Evolutionary conservation across 1,284 basidiomycete species (phyloP), one percentile per base, ranked within the genome.

Genomic region (Serendipita sp.): DNA sequence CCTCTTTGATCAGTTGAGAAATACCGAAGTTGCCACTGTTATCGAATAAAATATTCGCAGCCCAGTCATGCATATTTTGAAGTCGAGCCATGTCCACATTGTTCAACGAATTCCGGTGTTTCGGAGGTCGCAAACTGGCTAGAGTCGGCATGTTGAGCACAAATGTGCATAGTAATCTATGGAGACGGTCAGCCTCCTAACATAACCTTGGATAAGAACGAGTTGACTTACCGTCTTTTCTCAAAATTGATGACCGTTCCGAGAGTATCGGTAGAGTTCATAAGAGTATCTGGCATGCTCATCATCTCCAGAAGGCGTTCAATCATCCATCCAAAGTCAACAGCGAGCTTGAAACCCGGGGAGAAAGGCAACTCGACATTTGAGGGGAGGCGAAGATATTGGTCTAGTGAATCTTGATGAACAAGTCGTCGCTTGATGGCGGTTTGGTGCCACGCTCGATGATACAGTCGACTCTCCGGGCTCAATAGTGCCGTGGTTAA

Each of bases 271-370:
- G 74, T 70, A 2, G 75, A 69, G 13, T 80, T 76, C 60, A 83
- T 79, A n/a, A 87, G 71, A n/a, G 82, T 76, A 69, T 91, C 87
- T 2, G 85, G 82, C 63, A 84, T 78, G 49, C 83, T 82, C 64
- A 88, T 80, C 42, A 91, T 76, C 70, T 91, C 88, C 29, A 91
- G 73, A 70, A 91, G 78, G 55, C 86, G 80, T 71, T 91, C 88
- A 64, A 91, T 71, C 47, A 90, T 72, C 88, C 88, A 91, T 5
- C 86, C 87, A 66, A 88, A 79, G 69, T 91, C 88, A 13, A 85
- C 79, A 8, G 83, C 82, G 62, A 89, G 73, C 10, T 78, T 73
- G 53, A 58, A 58, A 30, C 26, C 26, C n/a, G 53, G 8, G 10
- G 17, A 26, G 34, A 58, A 58, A 10, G 53, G 53, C 8, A 58